Evolutionary conservation across 371 early-diverging fungal genomes (phyloP), one percentile per base, ranked within the genome.

Genomic region (Lichtheimia corymbifera): DNA sequence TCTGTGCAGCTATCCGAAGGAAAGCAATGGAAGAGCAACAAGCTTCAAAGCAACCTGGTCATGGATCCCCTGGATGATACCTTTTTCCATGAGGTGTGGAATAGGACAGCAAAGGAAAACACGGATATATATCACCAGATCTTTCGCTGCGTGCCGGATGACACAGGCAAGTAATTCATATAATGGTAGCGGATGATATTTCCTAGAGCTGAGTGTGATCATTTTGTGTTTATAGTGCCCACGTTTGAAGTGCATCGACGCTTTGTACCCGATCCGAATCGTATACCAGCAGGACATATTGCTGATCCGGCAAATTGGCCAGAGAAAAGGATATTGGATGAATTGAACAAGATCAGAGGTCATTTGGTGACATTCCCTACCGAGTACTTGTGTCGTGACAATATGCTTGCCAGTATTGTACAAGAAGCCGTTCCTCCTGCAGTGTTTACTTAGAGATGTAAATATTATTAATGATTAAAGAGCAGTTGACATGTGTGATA

Each of bases 121-220:
- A 91, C 91, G 1, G 54, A 68, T 27, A 74, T 88, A 17, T 94
- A 87, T 66, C 76, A 93, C 22, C 78, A 85, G 25, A 80, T 94
- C 4, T 96, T 96, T 73, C 84, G 77, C 17, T 91, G 91, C 59
- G 87, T 95, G 13, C 96, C 96, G 4, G 96, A 96, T 64, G 89
- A 96, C 58, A 85, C 84, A 13, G 83, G 83, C 79, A 72, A 52
- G 53, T 20, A 15, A 3, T 43, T 5, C 1, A 3, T 1, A 20
- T 44, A 41, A 12, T 35, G 40, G 51, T 9, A 42, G n/a, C 2
- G 3, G 18, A 3, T 3, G 4, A 1, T 3, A 3, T n/a, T 11
- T 17, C 11, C 47, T 47, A 17, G 14, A 47, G 5, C 47, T 18
- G 2, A 47, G 22, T 27, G 9, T 22, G 22, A 22, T 35, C 9